phyloP scores from a whole-genome alignment of 2,329 filamentous ascomycete species.

The Rosellinia necatrix region DNA sequence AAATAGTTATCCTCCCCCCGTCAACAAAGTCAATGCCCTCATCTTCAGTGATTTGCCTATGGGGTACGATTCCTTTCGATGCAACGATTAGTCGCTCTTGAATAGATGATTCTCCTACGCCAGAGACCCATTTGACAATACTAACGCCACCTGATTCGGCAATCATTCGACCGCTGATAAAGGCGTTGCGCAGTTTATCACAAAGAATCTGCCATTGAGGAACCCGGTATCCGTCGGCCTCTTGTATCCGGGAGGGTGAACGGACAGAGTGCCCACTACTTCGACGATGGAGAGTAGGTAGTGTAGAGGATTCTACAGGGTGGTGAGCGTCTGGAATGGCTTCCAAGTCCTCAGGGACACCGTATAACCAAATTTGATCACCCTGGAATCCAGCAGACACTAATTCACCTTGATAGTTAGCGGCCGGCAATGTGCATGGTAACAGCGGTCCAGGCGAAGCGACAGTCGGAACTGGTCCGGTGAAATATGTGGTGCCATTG shows the following conservation, averaged over 20 bases:
- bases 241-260: slow-evolving; percentile 45
- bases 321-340: slow-evolving; percentile 54
- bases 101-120: slow-evolving; percentile 51
- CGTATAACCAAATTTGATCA: slow-evolving; percentile 78
- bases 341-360: slow-evolving; percentile 74
- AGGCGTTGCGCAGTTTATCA: slow-evolving; percentile 71
- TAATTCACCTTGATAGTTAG: slow-evolving; percentile 71
- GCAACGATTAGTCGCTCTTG: slow-evolving; percentile 69
- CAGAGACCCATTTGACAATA: slow-evolving; percentile 73
- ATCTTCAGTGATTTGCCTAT: slow-evolving; percentile 65
- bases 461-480: slow-evolving; percentile 64
- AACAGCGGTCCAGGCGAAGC: slow-evolving; percentile 61
- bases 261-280: slow-evolving; percentile 50
- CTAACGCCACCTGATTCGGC: slow-evolving; percentile 68
- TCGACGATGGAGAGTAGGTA: slow-evolving; percentile 42
- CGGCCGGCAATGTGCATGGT: slow-evolving; percentile 71
- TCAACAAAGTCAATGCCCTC: slow-evolving; percentile 78
- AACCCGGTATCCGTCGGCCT: slow-evolving; percentile 46
- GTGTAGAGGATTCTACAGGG: slow-evolving; percentile 37
- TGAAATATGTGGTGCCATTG: slow-evolving; percentile 80
- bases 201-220: slow-evolving; percentile 73
- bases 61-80: slow-evolving; percentile 69
- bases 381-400: slow-evolving; percentile 75
- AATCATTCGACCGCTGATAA: slow-evolving; percentile 70
- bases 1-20: slow-evolving; percentile 71